Base-by-base conservation (phyloP, 192 early-diverging fungal genomes). In the Linderina pennispora region DNA sequence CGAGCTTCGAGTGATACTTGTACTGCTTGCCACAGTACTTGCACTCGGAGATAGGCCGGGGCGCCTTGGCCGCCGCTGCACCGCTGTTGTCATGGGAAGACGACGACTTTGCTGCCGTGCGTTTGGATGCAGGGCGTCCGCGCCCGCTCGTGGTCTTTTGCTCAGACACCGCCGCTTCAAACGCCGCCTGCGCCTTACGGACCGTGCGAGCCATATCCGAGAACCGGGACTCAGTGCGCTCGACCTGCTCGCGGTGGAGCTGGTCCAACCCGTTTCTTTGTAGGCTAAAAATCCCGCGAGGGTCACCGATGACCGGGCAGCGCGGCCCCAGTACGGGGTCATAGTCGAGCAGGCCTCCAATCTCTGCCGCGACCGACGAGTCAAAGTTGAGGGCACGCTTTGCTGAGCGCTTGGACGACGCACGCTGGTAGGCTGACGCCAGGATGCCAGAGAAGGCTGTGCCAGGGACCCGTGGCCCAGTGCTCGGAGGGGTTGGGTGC, bases 1-100 rank as follows among this genome's bases (percentile, higher is more conserved):
- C 53, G 6, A 85, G 69, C 23, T 80, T 79, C 37, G 58, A 65
- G 20, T 74, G 74, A 49, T 81, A 80, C 41, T 79, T 78, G 55
- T 80, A 83, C 42, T 68, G 67, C 50, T 83, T 85, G 34, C 72
- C 61, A 37, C 83, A 85, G 51, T 75, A 76, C 24, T 77, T 65
- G 53, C 83, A 85, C 35, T 65, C 65, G 23, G 65, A 69, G 21
- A 69, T 39, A 1, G 65, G 50, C 6, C 58, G 43, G 6, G 5
- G 5, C 6, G 6, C 28, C 28, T 31, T 31, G 28, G 28, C 28
- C 11, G 28, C 5, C 6, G 6, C 28, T 31, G 28, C 28, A n/a
- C n/a, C n/a, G n/a, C n/a, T n/a, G n/a, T n/a, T n/a, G n/a, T n/a
- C n/a, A n/a, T n/a, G n/a, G 5, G 28, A 31, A 11, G 28, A 31